Evolutionary conservation across 1,284 basidiomycete species (phyloP).

Genomic region (Agaricales sp.): DNA sequence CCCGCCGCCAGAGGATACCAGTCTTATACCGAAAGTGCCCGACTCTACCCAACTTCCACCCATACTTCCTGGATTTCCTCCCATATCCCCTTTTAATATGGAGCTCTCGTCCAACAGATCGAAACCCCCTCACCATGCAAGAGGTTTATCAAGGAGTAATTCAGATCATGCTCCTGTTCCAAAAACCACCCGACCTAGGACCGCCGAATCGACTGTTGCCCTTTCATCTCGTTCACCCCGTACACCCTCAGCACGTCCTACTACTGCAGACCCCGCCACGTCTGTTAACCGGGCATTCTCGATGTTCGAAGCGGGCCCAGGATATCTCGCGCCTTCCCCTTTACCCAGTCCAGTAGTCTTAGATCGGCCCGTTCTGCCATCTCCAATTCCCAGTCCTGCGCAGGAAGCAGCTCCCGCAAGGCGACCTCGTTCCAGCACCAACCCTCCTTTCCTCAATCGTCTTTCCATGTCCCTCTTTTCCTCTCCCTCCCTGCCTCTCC

Average conservation of each 20-base stretch:
- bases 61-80: conserved; percentile 34
- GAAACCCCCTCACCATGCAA: conserved; percentile 19
- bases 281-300: conserved; percentile 12
- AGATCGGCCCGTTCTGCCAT: conserved; percentile 10
- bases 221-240: conserved; percentile 14
- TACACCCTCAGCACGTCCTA: conserved; percentile 12
- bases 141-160: conserved; percentile 37
- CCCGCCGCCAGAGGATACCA: conserved; percentile 6
- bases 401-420: conserved; percentile 12
- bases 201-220: conserved; percentile 3
- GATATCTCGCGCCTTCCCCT: conserved; percentile 11
- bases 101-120: conserved; percentile 21
- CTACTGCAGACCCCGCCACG: conserved; percentile 21
- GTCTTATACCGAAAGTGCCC: conserved; percentile 3
- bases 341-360: conserved; percentile 11
- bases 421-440: conserved; percentile 55
- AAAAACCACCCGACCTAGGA: conserved; percentile 11
- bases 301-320: conserved; percentile 11
- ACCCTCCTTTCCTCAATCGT: conserved; percentile 59
- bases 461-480: conserved; percentile 61
- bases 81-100: conserved; percentile 42
- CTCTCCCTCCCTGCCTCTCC: conserved; percentile 27
- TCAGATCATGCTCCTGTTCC: conserved; percentile 30
- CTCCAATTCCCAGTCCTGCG: conserved; percentile 9
- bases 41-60: conserved; percentile 13